A percentile compares a stretch with the other conserved stretches of the same genome.
Evolutionary conservation across 225 moss, liverwort and hornwort species (phyloP).

Genomic region (Thuidium tamariscinum): DNA sequence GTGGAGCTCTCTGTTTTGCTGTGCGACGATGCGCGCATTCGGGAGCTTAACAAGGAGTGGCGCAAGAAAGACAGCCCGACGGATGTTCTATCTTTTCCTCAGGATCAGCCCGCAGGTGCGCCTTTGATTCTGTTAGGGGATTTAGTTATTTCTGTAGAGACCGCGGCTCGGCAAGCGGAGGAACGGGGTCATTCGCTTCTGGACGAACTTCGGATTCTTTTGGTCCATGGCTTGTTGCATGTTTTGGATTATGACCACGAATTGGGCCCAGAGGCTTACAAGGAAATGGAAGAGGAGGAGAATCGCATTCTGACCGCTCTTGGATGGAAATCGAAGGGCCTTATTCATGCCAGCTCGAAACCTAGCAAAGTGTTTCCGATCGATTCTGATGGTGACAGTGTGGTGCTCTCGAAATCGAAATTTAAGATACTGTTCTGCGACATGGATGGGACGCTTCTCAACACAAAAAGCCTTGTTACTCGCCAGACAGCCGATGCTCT

Average conservation of each 20-base stretch:
- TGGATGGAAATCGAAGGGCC: constrained; percentile 76
- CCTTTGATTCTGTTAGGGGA: constrained; percentile 78
- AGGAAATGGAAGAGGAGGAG: constrained; percentile 79
- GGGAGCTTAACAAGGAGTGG: constrained; percentile 70
- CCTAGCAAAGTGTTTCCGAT: constrained; percentile 1
- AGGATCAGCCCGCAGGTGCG: constrained; percentile 57
- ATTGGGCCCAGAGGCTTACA: constrained; percentile 48
- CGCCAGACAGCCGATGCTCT: constrained; percentile 58
- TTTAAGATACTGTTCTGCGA: constrained; percentile 82
- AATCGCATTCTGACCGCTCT: constrained; percentile 57
- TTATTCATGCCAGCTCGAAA: constrained; percentile 38
- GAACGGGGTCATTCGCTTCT: constrained; percentile 65
- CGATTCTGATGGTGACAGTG: neutral
- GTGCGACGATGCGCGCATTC: constrained; percentile 66
- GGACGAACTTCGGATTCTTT: constrained; percentile 82
- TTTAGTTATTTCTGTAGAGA: constrained; percentile 81
- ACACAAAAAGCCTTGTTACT: constrained; percentile 54
- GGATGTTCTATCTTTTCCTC: constrained; percentile 86
- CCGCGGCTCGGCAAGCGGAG: constrained; percentile 78
- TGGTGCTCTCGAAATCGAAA: constrained; percentile 19
- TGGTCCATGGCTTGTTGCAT: constrained; percentile 91
- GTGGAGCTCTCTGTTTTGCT: constrained; percentile 86
- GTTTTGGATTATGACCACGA: constrained; percentile 87
- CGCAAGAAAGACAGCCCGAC: constrained; percentile 61
- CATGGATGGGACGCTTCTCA: constrained; percentile 95